A percentile compares a stretch with the other conserved stretches of the same genome.
Conservation (phyloP, 2,329 filamentous ascomycete species). For the Dactylellina haptotyla region DNA sequence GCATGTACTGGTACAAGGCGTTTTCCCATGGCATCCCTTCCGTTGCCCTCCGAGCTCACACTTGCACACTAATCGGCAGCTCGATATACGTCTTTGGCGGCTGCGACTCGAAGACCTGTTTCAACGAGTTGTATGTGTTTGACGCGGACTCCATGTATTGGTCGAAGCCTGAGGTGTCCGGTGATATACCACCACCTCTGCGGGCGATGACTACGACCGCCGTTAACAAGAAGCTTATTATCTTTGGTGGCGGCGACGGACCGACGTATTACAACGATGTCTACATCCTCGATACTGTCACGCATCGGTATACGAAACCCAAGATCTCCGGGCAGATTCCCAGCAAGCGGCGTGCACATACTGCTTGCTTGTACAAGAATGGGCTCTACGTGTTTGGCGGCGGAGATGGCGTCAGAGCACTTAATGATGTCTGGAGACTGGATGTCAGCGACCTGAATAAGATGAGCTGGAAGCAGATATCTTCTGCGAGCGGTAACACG, state of each 20-base stretch:
- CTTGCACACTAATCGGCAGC: conserved; percentile 73
- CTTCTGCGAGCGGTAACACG: conserved; percentile 40
- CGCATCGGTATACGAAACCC: conserved; percentile 73
- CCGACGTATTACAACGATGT: conserved; percentile 78
- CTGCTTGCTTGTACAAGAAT: conserved; percentile 76
- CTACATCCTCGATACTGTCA: conserved; percentile 76
- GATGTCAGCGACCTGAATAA: conserved; percentile 71
- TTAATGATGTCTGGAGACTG: conserved; percentile 78
- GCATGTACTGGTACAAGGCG: conserved; percentile 78
- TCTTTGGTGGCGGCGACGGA: conserved; percentile 76
- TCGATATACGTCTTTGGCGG: conserved; percentile 76
- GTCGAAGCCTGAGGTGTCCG: conserved; percentile 72
- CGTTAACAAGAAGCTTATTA: conserved; percentile 72
- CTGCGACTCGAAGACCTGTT: conserved; percentile 73
- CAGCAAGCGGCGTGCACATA: conserved; percentile 73
- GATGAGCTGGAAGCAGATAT: conserved; percentile 75
- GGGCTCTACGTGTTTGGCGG: conserved; percentile 78
- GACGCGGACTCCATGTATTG: conserved; percentile 77
- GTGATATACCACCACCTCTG: conserved; percentile 72
- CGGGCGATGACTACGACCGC: conserved; percentile 78
- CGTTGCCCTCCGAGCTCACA: conserved; percentile 73
- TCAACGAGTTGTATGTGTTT: conserved; percentile 75
- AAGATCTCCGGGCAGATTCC: conserved; percentile 70
- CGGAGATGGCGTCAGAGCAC: conserved; percentile 74
- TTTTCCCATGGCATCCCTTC: conserved; percentile 72